Base-by-base conservation (phyloP, 2,329 filamentous ascomycete species). In the Sporothrix curviconia region DNA sequence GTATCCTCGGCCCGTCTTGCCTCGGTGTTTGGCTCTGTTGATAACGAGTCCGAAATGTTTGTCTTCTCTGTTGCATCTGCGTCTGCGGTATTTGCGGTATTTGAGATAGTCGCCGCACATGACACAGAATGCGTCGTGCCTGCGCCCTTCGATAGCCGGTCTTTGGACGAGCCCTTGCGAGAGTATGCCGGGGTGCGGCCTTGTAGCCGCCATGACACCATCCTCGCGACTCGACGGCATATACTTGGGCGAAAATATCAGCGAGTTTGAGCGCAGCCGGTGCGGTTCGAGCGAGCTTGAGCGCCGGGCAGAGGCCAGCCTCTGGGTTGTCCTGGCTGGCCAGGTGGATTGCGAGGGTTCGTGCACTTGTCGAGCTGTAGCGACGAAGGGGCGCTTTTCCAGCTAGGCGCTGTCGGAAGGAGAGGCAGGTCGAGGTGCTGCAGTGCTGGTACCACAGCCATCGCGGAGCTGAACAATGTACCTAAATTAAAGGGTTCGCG, bases 381-480 rank as follows among this genome's bases (percentile, higher is more conserved):
- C 86, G 81, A 60, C 90, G 85, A 64, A 90, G 81, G 2, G 90
- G 90, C 0, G 80, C 80, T 62, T 83, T 82, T 34, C 80, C 82
- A 25, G 83, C 80, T 40, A 85, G 74, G 63, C 87, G 81, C 70
- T 81, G 87, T 56, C 88, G 84, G 68, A 83, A 90, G 60, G 85
- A 90, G 66, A 92, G 87, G 73, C 91, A 96, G 14, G 89, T 92
- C 14, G 89, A 73, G 1, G 85, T 92, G 36, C 76, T 77, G 71
- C 91, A 96, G 78, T 75, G 55, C 78, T 74, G 62, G 81, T 82
- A 61, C 82, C 83, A 68, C 91, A 96, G 62, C 91, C 91, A 63
- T 88, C 81, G 57, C 90, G 83, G n/a, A 96, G 81, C 71, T 96
- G 91, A 34, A 82, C 76, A 51, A 92, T 84, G 67, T 89, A 95